Percentiles rank a stretch among this genome's conserved stretches.
These are phyloP conservation scores for Leptographium galeiforme DNA, from an alignment of 2,329 filamentous ascomycete species.

Conservation along the genomic window DNA sequence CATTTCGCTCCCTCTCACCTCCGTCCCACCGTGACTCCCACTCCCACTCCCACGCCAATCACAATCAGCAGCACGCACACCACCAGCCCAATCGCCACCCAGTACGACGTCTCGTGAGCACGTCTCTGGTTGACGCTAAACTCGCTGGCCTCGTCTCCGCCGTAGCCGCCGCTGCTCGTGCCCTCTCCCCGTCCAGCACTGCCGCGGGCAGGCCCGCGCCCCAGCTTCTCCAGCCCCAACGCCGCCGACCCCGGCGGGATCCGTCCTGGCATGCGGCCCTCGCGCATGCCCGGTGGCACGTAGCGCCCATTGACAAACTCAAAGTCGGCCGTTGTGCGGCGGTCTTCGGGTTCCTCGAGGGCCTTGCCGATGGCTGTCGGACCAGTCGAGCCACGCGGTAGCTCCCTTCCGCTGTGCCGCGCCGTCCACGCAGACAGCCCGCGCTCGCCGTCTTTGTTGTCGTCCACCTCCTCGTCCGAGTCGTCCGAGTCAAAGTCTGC, in stretches of 20 bases:
- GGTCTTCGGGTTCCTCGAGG: background rate
- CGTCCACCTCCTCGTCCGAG: background rate
- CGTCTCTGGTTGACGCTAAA: constrained; percentile 4
- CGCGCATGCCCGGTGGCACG: constrained; percentile 10
- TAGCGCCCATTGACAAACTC: constrained; percentile 12
- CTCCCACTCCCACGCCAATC: constrained; percentile 26
- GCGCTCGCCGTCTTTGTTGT: background rate
- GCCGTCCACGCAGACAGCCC: background rate
- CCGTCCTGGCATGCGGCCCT: constrained; percentile 9
- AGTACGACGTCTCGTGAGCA: too few relatives aligned
- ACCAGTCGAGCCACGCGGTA: too few relatives aligned
- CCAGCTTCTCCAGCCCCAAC: constrained; percentile 1
- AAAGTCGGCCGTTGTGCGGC: constrained; percentile 7
- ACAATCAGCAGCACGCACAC: constrained; percentile 16
- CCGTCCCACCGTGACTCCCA: constrained; percentile 19
- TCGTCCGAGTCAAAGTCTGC: constrained; percentile 2
- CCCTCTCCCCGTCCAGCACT: too few relatives aligned
- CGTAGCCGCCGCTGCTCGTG: background rate
- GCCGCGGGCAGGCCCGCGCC: background rate
- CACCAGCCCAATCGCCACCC: constrained; percentile 21
- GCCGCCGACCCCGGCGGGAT: constrained; percentile 1
- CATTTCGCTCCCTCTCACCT: background rate
- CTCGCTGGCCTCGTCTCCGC: constrained; percentile 14
- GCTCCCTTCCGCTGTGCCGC: background rate
- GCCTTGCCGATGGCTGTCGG: background rate